Evolutionary conservation across 371 early-diverging fungal genomes (phyloP).

Genomic region (Neoconidiobolus thromboides): DNA sequence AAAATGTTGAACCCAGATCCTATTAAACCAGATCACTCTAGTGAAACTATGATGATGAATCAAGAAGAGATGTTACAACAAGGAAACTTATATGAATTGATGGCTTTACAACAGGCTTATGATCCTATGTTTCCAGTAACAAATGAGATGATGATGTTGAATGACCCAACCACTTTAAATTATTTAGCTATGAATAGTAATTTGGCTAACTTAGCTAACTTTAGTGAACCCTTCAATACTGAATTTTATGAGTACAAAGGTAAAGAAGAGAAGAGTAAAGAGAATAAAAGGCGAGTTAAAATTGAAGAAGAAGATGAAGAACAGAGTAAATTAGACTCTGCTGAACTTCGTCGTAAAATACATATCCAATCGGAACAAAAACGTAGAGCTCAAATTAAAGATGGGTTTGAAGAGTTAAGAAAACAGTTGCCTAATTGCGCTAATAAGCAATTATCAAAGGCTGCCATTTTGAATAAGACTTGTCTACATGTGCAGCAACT

Average conservation of each 20-base stretch:
- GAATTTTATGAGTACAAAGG: conserved; percentile 2
- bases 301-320: background rate
- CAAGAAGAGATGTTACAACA: no score
- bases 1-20: no score
- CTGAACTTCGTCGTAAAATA: conserved; percentile 27
- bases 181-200: no score
- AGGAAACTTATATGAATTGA: no score
- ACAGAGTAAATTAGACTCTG: background rate
- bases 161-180: no score
- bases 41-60: no score
- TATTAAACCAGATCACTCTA: no score
- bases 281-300: background rate
- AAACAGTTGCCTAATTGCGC: conserved; percentile 24
- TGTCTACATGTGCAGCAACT: background rate
- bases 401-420: conserved; percentile 31
- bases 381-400: conserved; percentile 34
- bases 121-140: no score
- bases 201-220: no score
- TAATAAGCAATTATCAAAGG: conserved; percentile 34
- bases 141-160: no score
- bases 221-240: background rate
- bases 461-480: conserved; percentile 21
- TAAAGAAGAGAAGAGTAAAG: background rate
- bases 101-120: no score
- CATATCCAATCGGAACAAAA: conserved; percentile 41